phyloP scores from a whole-genome alignment of 1,284 basidiomycete genomes.

The Rhodotorula sp. region DNA sequence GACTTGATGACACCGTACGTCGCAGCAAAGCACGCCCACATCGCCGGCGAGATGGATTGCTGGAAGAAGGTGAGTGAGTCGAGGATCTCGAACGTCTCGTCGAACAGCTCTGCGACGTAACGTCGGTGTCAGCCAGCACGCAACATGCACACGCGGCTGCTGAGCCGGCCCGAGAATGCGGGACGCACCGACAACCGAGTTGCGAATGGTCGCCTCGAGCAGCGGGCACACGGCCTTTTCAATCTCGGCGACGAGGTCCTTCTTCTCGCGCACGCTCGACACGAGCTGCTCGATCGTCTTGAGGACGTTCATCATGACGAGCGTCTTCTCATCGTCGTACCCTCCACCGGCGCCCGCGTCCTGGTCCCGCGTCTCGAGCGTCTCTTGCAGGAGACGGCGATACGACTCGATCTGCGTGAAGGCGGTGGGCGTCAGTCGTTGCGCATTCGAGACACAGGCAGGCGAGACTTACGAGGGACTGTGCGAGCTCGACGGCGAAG shows the following conservation, averaged over 20 bases:
- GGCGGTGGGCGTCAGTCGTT: neutral
- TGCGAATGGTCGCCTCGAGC: conserved; percentile 67
- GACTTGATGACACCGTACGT: conserved; percentile 83
- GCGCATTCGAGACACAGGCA: neutral
- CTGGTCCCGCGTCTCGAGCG: conserved; percentile 56
- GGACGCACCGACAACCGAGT: conserved; percentile 55
- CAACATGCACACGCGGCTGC: neutral
- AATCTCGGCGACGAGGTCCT: conserved; percentile 74
- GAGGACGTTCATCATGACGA: conserved; percentile 49
- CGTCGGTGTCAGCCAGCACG: neutral
- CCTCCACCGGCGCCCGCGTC: conserved; percentile 26
- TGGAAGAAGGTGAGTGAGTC: conserved; percentile 83
- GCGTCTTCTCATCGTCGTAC: conserved; percentile 46
- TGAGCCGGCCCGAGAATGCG: neutral
- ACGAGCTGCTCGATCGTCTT: conserved; percentile 58
- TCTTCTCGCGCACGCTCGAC: conserved; percentile 68
- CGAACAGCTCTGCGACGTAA: conserved; percentile 67
- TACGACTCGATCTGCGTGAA: conserved; percentile 71
- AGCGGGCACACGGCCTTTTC: conserved; percentile 79
- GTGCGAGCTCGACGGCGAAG: conserved; percentile 77
- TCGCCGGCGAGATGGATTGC: conserved; percentile 69
- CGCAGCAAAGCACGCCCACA: conserved; percentile 84
- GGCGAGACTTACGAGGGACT: conserved; percentile 64
- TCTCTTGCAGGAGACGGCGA: conserved; percentile 71
- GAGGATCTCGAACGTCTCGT: conserved; percentile 83